phyloP scores from a whole-genome alignment of 78 protist genomes.

The Dictyostelium capitatum region DNA sequence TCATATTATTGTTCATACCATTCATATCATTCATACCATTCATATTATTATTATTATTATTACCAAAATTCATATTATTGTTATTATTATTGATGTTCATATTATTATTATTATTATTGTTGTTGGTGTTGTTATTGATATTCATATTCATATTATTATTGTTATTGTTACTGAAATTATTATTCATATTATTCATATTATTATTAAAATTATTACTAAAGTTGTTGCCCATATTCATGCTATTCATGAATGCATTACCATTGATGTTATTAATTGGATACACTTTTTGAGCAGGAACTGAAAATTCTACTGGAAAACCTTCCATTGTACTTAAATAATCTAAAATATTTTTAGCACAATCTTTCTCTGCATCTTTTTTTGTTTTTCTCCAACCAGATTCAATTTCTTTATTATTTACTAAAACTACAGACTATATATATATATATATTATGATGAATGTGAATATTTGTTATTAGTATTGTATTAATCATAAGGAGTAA shows the following conservation, averaged over 20 bases:
- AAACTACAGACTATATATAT: background rate
- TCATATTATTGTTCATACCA: too few relatives aligned
- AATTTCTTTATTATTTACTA: background rate
- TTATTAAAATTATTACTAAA: background rate
- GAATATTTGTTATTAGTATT: background rate
- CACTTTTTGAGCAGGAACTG: background rate
- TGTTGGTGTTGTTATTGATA: too few relatives aligned
- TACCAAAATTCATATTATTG: too few relatives aligned
- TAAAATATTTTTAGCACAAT: constrained; percentile 7
- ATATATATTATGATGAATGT: background rate
- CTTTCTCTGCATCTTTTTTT: constrained; percentile 22
- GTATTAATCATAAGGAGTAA: too few relatives aligned
- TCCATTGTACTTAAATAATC: background rate
- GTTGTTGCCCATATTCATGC: too few relatives aligned
- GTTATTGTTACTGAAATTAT: background rate
- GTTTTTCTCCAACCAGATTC: constrained; percentile 13
- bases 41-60: background rate
- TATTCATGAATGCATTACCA: background rate
- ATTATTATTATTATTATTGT: too few relatives aligned
- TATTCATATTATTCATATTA: background rate
- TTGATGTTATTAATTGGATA: background rate
- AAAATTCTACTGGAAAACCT: background rate
- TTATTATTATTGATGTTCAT: too few relatives aligned
- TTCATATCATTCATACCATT: too few relatives aligned
- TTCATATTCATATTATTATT: background rate